Evolutionary conservation across 78 protist species (phyloP).

Genomic region (Dictyostelium purpureum): DNA sequence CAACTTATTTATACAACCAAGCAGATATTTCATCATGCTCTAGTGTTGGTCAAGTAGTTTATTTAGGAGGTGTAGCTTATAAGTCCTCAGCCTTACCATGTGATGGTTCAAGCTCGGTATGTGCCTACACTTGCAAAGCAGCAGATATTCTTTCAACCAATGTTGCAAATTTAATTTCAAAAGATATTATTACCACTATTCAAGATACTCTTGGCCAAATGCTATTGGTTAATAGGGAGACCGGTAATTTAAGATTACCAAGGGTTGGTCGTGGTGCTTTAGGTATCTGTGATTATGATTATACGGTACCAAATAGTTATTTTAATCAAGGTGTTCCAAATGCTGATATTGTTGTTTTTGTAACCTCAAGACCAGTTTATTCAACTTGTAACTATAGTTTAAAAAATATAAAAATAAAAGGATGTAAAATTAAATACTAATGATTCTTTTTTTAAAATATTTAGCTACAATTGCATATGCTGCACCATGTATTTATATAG

Average conservation of each 20-base stretch:
- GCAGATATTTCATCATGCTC: conserved; percentile 11
- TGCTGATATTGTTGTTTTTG: neutral
- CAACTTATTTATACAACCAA: neutral
- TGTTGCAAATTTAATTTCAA: neutral
- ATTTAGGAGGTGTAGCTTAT: too few species aligned
- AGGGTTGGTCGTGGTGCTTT: neutral
- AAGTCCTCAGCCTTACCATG: too few species aligned
- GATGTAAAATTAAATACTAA: too few species aligned
- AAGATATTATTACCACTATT: neutral
- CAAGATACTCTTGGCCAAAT: neutral
- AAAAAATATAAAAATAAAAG: too few species aligned
- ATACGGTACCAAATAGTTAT: neutral
- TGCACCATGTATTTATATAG: neutral
- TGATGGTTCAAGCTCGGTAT: neutral
- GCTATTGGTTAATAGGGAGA: neutral
- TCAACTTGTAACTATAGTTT: neutral
- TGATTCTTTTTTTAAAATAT: neutral
- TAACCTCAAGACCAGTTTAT: neutral
- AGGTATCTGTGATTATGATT: neutral
- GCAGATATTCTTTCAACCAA: neutral
- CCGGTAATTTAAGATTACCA: neutral
- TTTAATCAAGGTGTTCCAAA: neutral
- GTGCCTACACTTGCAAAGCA: neutral
- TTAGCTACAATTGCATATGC: conserved; percentile 6
- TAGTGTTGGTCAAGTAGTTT: conserved; percentile 12